These are phyloP conservation scores for Alternaria brassicicola DNA, from an alignment of 2,329 filamentous ascomycete genomes.

Conservation along the genomic window DNA sequence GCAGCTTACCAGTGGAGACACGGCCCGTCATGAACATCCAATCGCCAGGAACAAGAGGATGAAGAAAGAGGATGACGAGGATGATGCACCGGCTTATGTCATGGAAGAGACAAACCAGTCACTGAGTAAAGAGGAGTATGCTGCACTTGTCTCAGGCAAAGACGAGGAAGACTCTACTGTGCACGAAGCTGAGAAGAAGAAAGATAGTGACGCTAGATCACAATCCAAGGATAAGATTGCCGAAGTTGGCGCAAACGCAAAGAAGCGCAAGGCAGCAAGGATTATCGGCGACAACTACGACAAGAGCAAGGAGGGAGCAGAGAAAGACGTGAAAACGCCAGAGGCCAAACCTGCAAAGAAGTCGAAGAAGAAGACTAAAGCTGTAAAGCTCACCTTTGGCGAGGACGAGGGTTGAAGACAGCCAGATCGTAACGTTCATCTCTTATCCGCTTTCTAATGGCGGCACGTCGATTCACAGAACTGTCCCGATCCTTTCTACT, in stretches of 20 bases:
- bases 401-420: conserved; percentile 37
- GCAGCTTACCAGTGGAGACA: conserved; percentile 60
- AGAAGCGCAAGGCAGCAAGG: conserved; percentile 48
- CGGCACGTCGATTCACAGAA: neutral
- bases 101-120: conserved; percentile 74
- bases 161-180: conserved; percentile 19
- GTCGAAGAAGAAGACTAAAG: conserved; percentile 45
- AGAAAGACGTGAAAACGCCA: conserved; percentile 13
- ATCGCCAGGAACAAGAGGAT: conserved; percentile 54
- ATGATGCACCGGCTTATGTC: conserved; percentile 77
- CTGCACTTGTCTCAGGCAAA: conserved; percentile 49
- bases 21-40: conserved; percentile 53
- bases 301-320: conserved; percentile 17
- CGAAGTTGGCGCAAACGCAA: conserved; percentile 41
- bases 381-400: conserved; percentile 48
- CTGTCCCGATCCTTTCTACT: neutral
- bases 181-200: conserved; percentile 7
- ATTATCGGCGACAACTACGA: conserved; percentile 42
- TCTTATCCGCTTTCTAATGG: neutral
- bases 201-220: conserved; percentile 8
- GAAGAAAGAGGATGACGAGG: conserved; percentile 69
- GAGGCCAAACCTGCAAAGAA: conserved; percentile 36
- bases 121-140: conserved; percentile 58
- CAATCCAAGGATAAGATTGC: conserved; percentile 40
- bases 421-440: neutral